Evolutionary conservation across 805 yeast genomes (phyloP), one percentile per base, ranked within the genome.

Genomic region (Lachancea sp.): DNA sequence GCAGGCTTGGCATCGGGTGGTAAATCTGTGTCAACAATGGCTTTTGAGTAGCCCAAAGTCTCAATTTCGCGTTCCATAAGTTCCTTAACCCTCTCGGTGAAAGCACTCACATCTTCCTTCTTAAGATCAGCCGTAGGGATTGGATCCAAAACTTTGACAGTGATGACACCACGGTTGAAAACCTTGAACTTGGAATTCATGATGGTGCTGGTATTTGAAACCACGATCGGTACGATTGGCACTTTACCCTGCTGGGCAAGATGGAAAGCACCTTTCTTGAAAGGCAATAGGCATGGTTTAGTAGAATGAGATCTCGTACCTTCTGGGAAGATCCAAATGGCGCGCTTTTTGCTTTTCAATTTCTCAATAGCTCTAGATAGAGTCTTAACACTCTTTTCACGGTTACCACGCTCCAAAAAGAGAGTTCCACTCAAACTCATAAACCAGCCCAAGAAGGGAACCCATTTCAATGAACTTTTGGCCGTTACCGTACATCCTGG

Each of bases 231-330:
- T 19, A 93, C 78, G 41, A 93, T 72, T 16, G 98, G 98, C 31
- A 91, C 81, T 35, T 79, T 79, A 5, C 95, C 95, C 66, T 89
- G 95, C 51, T 85, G 84, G 7, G 99, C 99, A 59, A 93, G 75
- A 66, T 93, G 97, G 80, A 93, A 93, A 0, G 98, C 97, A 45
- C 99, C 99, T 63, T 93, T 93, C 67, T 93, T 93, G 70, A 93
- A 88, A 1, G 95, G 95, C 41, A 88, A 73, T 62, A 93, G 67
- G 3, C 73, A 79, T 41, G 95, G 82, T 30, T 73, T 73, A 19
- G 77, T 66, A 10, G 84, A 68, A 52, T 82, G 85, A 0, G 97
- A 88, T 66, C 99, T 78, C 2, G 99, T 93, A 22, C 99, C 99
- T 67, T 93, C 99, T 20, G 98, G 96, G 73, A 90, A 93, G 68